These are phyloP conservation scores for Flueggea neowawraea DNA, from an alignment of 441 rosid genomes.

Conservation along the genomic window DNA sequence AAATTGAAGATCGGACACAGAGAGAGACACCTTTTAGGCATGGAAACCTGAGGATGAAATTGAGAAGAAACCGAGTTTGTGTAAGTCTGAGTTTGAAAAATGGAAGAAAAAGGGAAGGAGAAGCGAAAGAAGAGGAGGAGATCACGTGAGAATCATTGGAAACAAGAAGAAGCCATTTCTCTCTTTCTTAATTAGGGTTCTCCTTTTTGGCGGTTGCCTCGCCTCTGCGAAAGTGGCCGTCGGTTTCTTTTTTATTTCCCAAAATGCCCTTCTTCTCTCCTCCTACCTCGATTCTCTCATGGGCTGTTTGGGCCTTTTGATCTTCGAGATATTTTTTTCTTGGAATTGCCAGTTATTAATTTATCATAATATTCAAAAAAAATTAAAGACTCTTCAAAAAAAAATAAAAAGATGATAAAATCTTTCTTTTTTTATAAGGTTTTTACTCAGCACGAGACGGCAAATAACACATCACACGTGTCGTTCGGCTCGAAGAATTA, in stretches of 20 bases:
- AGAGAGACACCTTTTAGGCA: slow-evolving; percentile 32
- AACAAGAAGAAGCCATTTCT: background rate
- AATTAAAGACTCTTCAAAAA: too few relatives aligned
- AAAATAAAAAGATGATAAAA: too few relatives aligned
- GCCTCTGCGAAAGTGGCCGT: background rate
- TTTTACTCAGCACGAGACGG: too few relatives aligned
- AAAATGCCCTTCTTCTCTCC: background rate
- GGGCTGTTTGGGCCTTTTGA: too few relatives aligned
- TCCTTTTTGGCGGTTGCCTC: slow-evolving; percentile 2
- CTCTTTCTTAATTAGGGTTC: background rate
- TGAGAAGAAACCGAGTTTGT: background rate
- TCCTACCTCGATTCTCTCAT: too few relatives aligned
- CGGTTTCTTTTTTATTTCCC: background rate
- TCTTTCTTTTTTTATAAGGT: too few relatives aligned
- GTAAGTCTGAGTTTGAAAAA: background rate
- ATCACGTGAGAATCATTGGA: background rate
- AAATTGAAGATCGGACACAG: too few relatives aligned
- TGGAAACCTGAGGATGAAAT: slow-evolving; percentile 9
- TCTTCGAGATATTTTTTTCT: too few relatives aligned
- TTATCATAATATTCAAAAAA: too few relatives aligned
- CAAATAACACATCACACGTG: too few relatives aligned
- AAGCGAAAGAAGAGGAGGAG: slow-evolving; percentile 1
- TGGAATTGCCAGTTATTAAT: too few relatives aligned
- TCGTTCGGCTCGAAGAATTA: too few relatives aligned
- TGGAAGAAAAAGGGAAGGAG: background rate